Conservation (phyloP, 202 grass and related monocot species). For the Saccharum hybrid region DNA sequence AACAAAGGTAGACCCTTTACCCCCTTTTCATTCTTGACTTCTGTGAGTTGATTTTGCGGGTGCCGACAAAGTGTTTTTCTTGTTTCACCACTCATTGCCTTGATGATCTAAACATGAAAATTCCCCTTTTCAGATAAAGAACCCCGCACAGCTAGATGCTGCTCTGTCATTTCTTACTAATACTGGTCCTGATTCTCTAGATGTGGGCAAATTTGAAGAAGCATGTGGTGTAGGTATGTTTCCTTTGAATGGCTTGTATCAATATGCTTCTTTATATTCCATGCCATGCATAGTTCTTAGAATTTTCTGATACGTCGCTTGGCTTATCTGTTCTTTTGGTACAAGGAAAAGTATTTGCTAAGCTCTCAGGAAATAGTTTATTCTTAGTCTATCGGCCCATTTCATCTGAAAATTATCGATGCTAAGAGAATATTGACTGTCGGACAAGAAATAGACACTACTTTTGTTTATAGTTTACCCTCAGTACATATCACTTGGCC, state of each 20-base stretch:
- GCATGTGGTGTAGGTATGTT: slow-evolving; percentile 83
- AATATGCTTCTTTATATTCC: slow-evolving; percentile 27
- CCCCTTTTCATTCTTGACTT: neutral
- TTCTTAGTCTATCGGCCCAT: slow-evolving; percentile 16
- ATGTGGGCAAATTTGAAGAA: slow-evolving; percentile 77
- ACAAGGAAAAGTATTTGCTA: neutral
- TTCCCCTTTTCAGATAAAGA: slow-evolving; percentile 80
- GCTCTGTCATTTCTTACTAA: slow-evolving; percentile 69
- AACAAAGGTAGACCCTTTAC: slow-evolving; percentile 55
- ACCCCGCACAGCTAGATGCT: slow-evolving; percentile 80
- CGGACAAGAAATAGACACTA: neutral
- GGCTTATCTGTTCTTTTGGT: slow-evolving; percentile 19
- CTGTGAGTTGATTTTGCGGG: neutral
- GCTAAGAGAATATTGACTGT: neutral
- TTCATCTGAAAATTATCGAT: neutral
- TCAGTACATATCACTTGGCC: neutral
- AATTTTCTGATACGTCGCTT: neutral
- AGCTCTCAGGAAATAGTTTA: slow-evolving; percentile 9
- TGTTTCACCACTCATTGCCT: slow-evolving; percentile 15
- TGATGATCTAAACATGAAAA: neutral
- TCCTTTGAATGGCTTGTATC: slow-evolving; percentile 15
- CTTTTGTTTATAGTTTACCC: slow-evolving; percentile 27
- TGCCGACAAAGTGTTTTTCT: neutral
- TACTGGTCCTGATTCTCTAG: slow-evolving; percentile 70
- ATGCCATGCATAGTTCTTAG: neutral